phyloP scores from a whole-genome alignment of 2,329 filamentous ascomycete genomes.

The Sarocladium kiliense region DNA sequence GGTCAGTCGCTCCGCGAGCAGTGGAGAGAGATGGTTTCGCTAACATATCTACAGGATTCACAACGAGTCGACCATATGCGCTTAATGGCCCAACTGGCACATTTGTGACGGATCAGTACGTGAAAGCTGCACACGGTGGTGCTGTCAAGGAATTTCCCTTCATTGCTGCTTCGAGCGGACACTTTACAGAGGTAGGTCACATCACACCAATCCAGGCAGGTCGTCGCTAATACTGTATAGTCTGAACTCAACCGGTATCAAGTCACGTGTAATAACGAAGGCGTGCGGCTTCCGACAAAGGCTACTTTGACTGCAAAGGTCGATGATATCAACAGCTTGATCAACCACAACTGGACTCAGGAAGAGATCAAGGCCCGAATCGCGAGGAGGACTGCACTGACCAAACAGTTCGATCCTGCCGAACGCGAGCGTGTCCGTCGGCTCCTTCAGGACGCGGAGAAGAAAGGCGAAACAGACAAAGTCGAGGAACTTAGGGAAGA shows the following conservation, averaged over 20 bases:
- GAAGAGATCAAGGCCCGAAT: slow-evolving; percentile 78
- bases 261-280: slow-evolving; percentile 66
- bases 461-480: slow-evolving; percentile 55
- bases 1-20: slow-evolving; percentile 31
- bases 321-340: slow-evolving; percentile 71
- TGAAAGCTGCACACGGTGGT: slow-evolving; percentile 76
- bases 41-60: slow-evolving; percentile 57
- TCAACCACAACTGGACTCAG: slow-evolving; percentile 78
- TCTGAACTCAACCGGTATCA: slow-evolving; percentile 79
- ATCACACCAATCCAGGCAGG: background rate
- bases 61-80: slow-evolving; percentile 74
- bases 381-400: slow-evolving; percentile 61
- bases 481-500: slow-evolving; percentile 51
- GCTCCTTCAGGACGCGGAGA: slow-evolving; percentile 61
- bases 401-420: slow-evolving; percentile 59
- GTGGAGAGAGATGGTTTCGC: background rate
- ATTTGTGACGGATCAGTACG: slow-evolving; percentile 83
- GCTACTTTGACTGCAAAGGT: slow-evolving; percentile 66
- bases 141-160: slow-evolving; percentile 83
- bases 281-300: slow-evolving; percentile 68
- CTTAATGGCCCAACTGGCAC: slow-evolving; percentile 72
- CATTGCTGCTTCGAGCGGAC: slow-evolving; percentile 79
- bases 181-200: slow-evolving; percentile 67
- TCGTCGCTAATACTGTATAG: slow-evolving; percentile 34
- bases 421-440: slow-evolving; percentile 64